Base-by-base conservation (phyloP, 306 rosid genomes). In the Amphicarpaea edgeworthii region DNA sequence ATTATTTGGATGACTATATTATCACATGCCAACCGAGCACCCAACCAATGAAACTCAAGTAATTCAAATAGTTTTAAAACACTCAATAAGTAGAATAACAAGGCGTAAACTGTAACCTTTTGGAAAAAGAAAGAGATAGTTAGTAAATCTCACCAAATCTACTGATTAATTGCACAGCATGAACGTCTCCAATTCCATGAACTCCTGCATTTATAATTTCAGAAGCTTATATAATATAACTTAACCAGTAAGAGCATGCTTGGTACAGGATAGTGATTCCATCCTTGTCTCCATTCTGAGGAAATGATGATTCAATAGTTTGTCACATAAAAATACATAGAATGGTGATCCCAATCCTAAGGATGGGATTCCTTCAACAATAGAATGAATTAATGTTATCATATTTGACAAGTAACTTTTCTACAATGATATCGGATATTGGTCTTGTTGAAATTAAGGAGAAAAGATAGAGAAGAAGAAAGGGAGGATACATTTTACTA, bases 101-200 rank as follows among this genome's bases (percentile, higher is more conserved):
- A 26, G 28, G 37, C n/a, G n/a, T n/a, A n/a, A n/a, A n/a, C n/a
- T 72, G 32, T 30, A 72, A 47, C 15, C 37, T 63, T 75, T 19
- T 4, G 12, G 53, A 26, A 46, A 74, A 76, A 57, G 51, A 43
- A 79, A 41, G 65, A 75, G 61, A 59, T 57, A 67, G 61, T 59
- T 46, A 12, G 24, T 70, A 62, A 59, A 74, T 64, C 91, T 57
- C 71, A 94, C 98, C 98, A 70, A 89, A 95, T 81, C 65, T 87
- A 77, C 92, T 73, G 77, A 95, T 64, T 76, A 95, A 85, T 78
- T 94, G 89, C 78, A 90, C 93, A 46, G 97, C 98, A 85, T 90
- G 84, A 34, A 87, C 92, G 16, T 90, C 87, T 79, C 98, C 98
- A 79, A 95, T 95, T 66, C 98, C 98, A 59, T 83, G 85, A 19